Evolutionary conservation across 129 eudicot species (phyloP), one percentile per base, ranked within the genome.

Genomic region (Escallonia rubra): DNA sequence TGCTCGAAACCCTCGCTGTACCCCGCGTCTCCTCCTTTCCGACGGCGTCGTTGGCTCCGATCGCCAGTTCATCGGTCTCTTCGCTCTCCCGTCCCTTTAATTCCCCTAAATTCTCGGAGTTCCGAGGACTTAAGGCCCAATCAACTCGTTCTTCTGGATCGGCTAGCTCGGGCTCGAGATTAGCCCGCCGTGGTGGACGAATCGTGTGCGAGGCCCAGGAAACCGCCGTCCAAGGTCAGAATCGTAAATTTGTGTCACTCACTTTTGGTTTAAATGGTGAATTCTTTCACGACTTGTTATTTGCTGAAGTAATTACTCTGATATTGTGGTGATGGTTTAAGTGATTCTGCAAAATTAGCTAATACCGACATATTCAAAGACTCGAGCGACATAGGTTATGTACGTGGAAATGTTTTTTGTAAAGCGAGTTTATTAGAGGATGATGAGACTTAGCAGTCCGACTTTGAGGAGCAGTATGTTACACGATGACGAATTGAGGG

Each of bases 131-230:
- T 15, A 90, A 70, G 70, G 57, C 85, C 67, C 81, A 73, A 44
- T 79, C 83, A 47, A 57, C 67, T 16, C 80, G 87, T 1, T 69
- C 80, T 65, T 10, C 81, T 8, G 75, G 82, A 61, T 71, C 80
- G 58, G 64, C 63, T 71, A 74, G 66, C 23, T 64, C 78, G 10
- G 46, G 63, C 41, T 46, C 86, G 14, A 74, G 72, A 74, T 41
- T 47, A 58, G 69, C 50, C 67, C 78, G 81, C 57, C 88, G 81
- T 65, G 85, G 76, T 4, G 61, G 70, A 3, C 81, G 83, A 4
- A 72, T 91, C 47, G 86, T 75, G 10, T 85, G 90, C 71, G 86
- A 91, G 84, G 89, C 92, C 64, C 86, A 83, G 64, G 88, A 85
- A 15, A 81, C 97, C 12, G 90, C 97, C 10, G 83, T 83, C 9